Base-by-base conservation (phyloP, 192 early-diverging fungal genomes). In the Coemansia sp. region DNA sequence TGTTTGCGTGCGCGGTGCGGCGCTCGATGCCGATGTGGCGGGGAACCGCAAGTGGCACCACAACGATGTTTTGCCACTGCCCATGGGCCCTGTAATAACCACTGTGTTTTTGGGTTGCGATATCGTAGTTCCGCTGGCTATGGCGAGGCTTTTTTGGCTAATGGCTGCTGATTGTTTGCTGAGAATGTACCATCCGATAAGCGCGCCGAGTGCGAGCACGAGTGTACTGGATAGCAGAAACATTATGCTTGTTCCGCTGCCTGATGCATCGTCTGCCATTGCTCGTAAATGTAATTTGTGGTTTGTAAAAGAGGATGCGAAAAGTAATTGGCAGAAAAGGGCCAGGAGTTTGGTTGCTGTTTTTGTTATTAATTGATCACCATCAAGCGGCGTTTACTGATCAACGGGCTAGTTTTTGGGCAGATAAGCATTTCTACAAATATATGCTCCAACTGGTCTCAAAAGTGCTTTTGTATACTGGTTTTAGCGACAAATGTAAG, bases 21-120 rank as follows among this genome's bases (percentile, higher is more conserved):
- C 45, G 8, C 27, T 39, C n/a, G 11, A 57, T 10, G 53, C 41
- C 10, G 51, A 45, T 6, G 53, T 62, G 17, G 27, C 25, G 17
- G 50, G 39, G 55, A 79, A 79, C 15, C 76, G 71, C 39, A 80
- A 50, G 47, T 74, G 62, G 50, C 62, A 63, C 72, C 72, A 80
- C 11, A 80, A 60, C 25, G 77, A 65, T 2, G 77, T 80, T 38
- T 80, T 80, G 22, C 77, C 77, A 0, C 64, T 62, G 11, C 62
- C 65, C 51, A 70, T 58, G 1, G 69, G 77, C 6, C 77, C 77
- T 0, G 72, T 65, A 19, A 80, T 59, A 14, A 80, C 57, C 14
- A 80, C 65, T 14, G 62, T 59, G 38, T 66, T 52, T 32, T 62
- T 67, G 57, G 45, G 59, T 15, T 48, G 32, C 19, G 64, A 43